Conservation (phyloP, 805 yeast genomes). For the Schwanniomyces vanrijiae region DNA sequence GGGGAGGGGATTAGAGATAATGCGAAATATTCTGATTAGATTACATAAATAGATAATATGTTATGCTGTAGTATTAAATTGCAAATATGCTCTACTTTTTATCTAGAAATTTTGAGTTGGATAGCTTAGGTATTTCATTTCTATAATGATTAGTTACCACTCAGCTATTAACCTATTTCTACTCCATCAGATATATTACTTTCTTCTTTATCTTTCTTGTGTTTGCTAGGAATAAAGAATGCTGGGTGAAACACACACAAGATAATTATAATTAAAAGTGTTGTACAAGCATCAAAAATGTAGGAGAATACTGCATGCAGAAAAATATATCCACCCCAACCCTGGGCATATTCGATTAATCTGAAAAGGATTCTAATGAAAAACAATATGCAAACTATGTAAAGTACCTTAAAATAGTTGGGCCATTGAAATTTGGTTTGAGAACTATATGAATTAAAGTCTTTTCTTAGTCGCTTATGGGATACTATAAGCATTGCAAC, state of each 20-base stretch:
- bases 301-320: slow-evolving; percentile 23
- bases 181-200: not conserved
- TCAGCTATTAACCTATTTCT: no score
- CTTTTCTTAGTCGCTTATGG: not conserved
- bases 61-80: no score
- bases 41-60: no score
- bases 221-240: not conserved
- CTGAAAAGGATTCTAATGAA: slow-evolving; percentile 28
- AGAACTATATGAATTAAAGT: no score
- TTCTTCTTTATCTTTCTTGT: slow-evolving; percentile 4
- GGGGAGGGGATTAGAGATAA: no score
- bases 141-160: no score
- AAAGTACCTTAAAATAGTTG: not conserved
- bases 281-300: slow-evolving; percentile 24
- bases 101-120: no score
- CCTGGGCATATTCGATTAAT: slow-evolving; percentile 26
- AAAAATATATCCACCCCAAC: slow-evolving; percentile 21
- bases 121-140: no score
- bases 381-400: slow-evolving; percentile 14
- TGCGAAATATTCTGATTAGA: no score
- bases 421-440: not conserved
- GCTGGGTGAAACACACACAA: slow-evolving; percentile 1
- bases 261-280: slow-evolving; percentile 11
- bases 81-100: no score
- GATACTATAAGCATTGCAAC: slow-evolving; percentile 2